phyloP scores from a whole-genome alignment of 2,329 filamentous ascomycete species.

The Penicillium oxalicum region DNA sequence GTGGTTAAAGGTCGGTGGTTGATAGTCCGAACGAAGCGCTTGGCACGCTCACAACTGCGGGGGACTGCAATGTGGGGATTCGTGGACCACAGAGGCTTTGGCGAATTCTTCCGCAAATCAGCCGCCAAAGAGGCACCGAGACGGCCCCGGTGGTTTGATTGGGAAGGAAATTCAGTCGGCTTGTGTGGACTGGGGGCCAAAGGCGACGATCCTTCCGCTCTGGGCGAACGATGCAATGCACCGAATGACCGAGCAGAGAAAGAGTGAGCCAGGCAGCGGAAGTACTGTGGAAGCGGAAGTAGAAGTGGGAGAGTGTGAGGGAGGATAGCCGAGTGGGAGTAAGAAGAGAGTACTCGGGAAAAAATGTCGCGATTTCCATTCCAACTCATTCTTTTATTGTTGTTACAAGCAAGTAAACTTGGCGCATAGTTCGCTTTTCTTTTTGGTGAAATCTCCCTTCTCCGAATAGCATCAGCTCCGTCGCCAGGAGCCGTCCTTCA shows the following conservation, averaged over 20 bases:
- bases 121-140: conserved; percentile 4
- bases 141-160: background rate
- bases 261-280: background rate
- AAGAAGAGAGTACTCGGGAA: too few species aligned
- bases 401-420: background rate
- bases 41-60: conserved; percentile 4
- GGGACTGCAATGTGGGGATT: conserved; percentile 9
- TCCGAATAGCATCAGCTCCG: too few species aligned
- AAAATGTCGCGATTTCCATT: too few species aligned
- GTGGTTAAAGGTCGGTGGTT: conserved; percentile 1
- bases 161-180: background rate
- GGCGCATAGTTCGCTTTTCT: background rate
- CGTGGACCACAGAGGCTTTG: background rate
- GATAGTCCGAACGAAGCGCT: conserved; percentile 16
- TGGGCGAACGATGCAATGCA: background rate
- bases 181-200: too few species aligned
- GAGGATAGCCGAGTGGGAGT: background rate
- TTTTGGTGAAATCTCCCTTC: too few species aligned
- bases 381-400: background rate
- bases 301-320: background rate
- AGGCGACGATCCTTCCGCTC: too few species aligned
- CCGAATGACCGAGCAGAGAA: background rate
- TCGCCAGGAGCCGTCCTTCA: background rate
- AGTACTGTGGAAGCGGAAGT: too few species aligned
- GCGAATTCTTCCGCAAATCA: conserved; percentile 15